Percentiles rank a stretch among this genome's conserved stretches.
Conservation (phyloP, 352 stramenopile genomes). For the Globisporangium camurandrum region DNA sequence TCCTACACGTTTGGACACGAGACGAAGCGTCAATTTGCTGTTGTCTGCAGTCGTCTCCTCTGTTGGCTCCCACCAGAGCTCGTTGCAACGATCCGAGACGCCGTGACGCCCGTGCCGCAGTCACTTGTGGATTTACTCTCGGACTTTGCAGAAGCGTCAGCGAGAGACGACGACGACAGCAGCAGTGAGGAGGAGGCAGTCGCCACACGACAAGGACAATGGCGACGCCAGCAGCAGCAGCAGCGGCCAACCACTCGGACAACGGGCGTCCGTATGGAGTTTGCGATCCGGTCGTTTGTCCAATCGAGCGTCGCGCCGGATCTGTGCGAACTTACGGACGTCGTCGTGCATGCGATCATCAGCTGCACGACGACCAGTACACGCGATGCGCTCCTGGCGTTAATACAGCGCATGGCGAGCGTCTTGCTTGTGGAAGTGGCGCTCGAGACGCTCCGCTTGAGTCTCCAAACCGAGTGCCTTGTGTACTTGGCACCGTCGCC, state of each 20-base stretch:
- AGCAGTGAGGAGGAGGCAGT: not conserved
- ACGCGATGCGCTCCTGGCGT: slow-evolving; percentile 19
- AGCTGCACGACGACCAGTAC: slow-evolving; percentile 25
- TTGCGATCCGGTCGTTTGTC: slow-evolving; percentile 13
- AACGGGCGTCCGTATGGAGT: slow-evolving; percentile 9
- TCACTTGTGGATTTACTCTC: slow-evolving; percentile 3
- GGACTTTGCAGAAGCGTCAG: slow-evolving; percentile 1
- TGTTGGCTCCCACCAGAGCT: slow-evolving; percentile 39
- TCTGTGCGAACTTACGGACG: slow-evolving; percentile 14
- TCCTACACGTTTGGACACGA: slow-evolving; percentile 46
- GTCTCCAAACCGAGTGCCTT: slow-evolving; percentile 25
- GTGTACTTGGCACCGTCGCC: slow-evolving; percentile 5
- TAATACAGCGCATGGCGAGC: slow-evolving; percentile 18
- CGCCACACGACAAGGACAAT: not conserved
- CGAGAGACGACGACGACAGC: not conserved
- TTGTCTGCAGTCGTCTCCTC: slow-evolving; percentile 32
- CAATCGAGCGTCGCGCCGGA: slow-evolving; percentile 7
- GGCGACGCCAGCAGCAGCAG: no score
- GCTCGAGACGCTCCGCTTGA: slow-evolving; percentile 13
- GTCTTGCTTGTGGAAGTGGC: slow-evolving; percentile 18
- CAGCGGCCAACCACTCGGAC: not conserved
- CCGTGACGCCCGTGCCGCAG: not conserved
- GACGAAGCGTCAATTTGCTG: slow-evolving; percentile 24
- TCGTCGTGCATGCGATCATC: slow-evolving; percentile 28
- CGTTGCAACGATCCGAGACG: slow-evolving; percentile 20